These are phyloP conservation scores for Bolboschoenoplectus hybrid DNA, from an alignment of 202 grass and related monocot genomes.

Conservation along the genomic window DNA sequence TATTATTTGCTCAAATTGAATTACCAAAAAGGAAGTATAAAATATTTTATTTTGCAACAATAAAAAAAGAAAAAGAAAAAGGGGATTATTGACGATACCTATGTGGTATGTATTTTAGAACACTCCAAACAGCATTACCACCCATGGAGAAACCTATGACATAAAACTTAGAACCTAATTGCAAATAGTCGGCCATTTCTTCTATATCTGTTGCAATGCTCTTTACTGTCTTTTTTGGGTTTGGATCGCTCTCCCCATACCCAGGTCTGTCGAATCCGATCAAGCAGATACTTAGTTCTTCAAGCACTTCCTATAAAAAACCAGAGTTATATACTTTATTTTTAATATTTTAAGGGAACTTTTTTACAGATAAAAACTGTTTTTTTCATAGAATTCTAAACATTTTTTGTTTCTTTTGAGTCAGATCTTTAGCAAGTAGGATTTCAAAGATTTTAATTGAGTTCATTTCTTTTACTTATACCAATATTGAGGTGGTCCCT, in stretches of 20 bases:
- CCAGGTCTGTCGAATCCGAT: slow-evolving; percentile 86
- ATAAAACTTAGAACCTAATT: slow-evolving; percentile 69
- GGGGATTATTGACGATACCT: slow-evolving; percentile 42
- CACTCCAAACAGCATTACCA: slow-evolving; percentile 78
- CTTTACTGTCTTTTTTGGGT: slow-evolving; percentile 56
- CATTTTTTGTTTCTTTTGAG: not conserved
- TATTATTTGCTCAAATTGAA: slow-evolving; percentile 29
- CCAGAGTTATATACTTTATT: not conserved
- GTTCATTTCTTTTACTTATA: not conserved
- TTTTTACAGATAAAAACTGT: not conserved
- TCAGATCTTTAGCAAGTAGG: not conserved
- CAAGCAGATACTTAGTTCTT: slow-evolving; percentile 71
- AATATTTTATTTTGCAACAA: not conserved
- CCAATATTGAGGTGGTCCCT: not conserved
- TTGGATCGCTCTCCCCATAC: slow-evolving; percentile 88
- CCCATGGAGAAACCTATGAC: slow-evolving; percentile 86
- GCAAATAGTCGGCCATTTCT: slow-evolving; percentile 64
- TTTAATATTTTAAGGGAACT: not conserved
- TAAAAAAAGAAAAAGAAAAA: not conserved
- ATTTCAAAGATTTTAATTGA: not conserved
- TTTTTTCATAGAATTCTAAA: not conserved
- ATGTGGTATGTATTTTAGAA: slow-evolving; percentile 80
- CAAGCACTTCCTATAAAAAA: slow-evolving; percentile 52
- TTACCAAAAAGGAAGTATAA: not conserved
- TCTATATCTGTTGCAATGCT: slow-evolving; percentile 73